A percentile compares a stretch with the other conserved stretches of the same genome.
Evolutionary conservation across 2,329 filamentous ascomycete genomes (phyloP).

Genomic region (Colletotrichum cereale): DNA sequence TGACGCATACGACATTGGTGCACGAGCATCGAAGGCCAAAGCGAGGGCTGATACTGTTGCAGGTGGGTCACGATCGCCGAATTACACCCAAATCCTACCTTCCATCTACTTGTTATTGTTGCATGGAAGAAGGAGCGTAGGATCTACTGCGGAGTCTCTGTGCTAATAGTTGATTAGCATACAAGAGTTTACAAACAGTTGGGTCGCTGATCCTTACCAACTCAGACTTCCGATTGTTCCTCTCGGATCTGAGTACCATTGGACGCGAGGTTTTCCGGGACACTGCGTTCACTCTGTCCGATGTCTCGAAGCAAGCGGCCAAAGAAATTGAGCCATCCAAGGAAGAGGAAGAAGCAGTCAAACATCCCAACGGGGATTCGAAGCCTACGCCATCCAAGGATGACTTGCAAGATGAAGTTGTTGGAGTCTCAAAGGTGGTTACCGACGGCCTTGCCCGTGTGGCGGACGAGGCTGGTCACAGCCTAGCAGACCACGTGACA

Average conservation of each 20-base stretch:
- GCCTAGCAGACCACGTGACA: constrained; percentile 78
- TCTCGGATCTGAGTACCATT: constrained; percentile 83
- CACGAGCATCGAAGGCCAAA: constrained; percentile 72
- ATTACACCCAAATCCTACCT: background rate
- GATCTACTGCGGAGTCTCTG: background rate
- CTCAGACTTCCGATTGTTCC: constrained; percentile 87
- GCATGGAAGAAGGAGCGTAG: constrained; percentile 13
- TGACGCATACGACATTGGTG: constrained; percentile 73
- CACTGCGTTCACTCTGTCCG: constrained; percentile 82
- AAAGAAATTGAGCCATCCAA: constrained; percentile 78
- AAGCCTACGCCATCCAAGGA: constrained; percentile 65
- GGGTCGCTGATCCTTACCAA: constrained; percentile 89
- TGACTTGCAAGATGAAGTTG: constrained; percentile 71
- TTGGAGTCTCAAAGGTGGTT: constrained; percentile 66
- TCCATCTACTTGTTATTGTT: background rate
- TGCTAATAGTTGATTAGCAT: constrained; percentile 64
- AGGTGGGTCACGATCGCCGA: constrained; percentile 59
- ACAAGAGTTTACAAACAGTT: constrained; percentile 85
- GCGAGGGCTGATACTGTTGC: constrained; percentile 78
- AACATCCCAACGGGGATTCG: constrained; percentile 49
- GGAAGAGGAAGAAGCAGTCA: constrained; percentile 68
- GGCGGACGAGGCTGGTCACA: constrained; percentile 72
- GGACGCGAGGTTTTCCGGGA: constrained; percentile 89
- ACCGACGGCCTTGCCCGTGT: constrained; percentile 67
- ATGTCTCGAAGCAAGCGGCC: constrained; percentile 80